Conservation (phyloP, 2,329 filamentous ascomycete genomes). For the Neofusicoccum ribis region DNA sequence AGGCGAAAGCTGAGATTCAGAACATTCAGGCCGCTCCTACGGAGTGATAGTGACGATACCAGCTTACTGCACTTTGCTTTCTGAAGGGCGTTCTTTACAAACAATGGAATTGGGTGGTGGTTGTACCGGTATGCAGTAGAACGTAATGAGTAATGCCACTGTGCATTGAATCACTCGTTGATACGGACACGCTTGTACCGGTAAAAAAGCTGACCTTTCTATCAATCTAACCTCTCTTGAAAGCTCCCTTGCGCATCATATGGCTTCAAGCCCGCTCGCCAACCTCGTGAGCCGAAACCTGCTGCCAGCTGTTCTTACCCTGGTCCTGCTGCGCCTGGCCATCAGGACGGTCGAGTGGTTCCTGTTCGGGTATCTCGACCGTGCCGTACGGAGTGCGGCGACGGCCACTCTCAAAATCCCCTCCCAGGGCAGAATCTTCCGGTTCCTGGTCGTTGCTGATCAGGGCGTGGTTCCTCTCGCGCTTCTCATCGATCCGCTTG, state of each 20-base stretch:
- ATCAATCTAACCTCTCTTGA: neutral
- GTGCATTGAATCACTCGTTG: neutral
- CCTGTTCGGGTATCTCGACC: neutral
- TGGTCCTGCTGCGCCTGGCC: neutral
- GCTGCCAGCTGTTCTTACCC: neutral
- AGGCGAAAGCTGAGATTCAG: constrained; percentile 80
- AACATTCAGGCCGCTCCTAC: constrained; percentile 65
- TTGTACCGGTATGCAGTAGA: constrained; percentile 7
- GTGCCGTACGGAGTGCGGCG: constrained; percentile 1
- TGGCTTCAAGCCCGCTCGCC: neutral
- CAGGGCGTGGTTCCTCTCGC: constrained; percentile 24
- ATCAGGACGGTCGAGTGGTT: neutral
- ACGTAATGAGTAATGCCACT: constrained; percentile 10
- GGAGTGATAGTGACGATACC: constrained; percentile 18
- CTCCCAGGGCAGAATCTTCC: constrained; percentile 28
- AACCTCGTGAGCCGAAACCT: neutral
- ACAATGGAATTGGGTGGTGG: neutral
- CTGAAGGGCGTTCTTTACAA: neutral
- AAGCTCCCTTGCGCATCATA: neutral
- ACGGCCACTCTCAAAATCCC: neutral
- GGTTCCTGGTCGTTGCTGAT: constrained; percentile 25
- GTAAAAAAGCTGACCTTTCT: neutral
- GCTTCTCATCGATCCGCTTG: constrained; percentile 50
- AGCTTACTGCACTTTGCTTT: neutral
- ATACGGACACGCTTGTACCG: neutral